These are phyloP conservation scores for Leptographium radiaticola DNA, from an alignment of 2,329 filamentous ascomycete species.

Conservation along the genomic window DNA sequence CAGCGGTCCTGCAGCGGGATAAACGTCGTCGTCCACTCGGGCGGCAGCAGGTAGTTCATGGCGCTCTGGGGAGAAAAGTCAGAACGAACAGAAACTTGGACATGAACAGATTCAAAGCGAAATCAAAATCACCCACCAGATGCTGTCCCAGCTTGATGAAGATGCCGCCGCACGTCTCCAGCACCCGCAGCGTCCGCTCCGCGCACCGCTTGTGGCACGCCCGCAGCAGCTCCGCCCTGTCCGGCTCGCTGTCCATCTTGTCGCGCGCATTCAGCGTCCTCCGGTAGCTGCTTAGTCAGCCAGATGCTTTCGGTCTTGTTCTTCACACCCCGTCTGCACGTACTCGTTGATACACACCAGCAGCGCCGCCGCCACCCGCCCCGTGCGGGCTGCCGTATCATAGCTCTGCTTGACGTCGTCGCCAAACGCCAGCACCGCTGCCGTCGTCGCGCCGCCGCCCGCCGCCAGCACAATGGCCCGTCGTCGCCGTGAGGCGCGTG, in stretches of 20 bases:
- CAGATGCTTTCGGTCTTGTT: no score
- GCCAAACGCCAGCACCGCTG: constrained; percentile 38
- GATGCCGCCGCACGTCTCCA: constrained; percentile 95
- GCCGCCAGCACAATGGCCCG: constrained; percentile 33
- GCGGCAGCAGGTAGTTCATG: constrained; percentile 85
- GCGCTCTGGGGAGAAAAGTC: constrained; percentile 48
- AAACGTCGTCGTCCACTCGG: constrained; percentile 91
- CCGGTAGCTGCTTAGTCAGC: constrained; percentile 50
- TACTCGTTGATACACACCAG: constrained; percentile 84
- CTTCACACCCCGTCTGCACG: no score
- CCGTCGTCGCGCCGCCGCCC: constrained; percentile 31
- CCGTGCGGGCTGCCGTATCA: constrained; percentile 61
- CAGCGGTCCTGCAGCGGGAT: constrained; percentile 93
- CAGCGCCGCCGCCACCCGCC: constrained; percentile 62
- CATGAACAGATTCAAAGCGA: not conserved
- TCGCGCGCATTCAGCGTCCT: constrained; percentile 63
- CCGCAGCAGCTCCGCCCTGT: constrained; percentile 56
- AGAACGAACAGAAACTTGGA: not conserved
- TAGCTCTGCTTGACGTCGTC: constrained; percentile 67
- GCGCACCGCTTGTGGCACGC: constrained; percentile 90
- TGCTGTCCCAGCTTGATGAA: constrained; percentile 98
- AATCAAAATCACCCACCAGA: constrained; percentile 36
- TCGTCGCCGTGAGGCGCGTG: constrained; percentile 7
- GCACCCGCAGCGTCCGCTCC: constrained; percentile 66
- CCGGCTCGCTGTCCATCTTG: constrained; percentile 44